Percentiles rank a stretch among this genome's conserved stretches.
These are phyloP conservation scores for Penicillium subrubescens DNA, from an alignment of 495 filamentous ascomycete genomes.

Conservation along the genomic window DNA sequence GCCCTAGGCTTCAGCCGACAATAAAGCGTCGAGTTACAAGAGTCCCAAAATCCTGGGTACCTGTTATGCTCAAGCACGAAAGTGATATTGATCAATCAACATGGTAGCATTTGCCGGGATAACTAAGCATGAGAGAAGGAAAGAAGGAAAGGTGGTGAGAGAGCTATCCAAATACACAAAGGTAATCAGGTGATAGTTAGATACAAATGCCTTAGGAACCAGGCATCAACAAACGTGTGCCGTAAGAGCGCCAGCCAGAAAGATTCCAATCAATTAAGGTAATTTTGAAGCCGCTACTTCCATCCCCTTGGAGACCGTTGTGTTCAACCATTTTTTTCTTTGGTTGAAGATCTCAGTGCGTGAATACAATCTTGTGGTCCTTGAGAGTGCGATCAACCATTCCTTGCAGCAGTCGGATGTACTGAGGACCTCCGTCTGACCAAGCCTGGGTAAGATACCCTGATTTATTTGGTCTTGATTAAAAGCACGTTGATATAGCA, in stretches of 20 bases:
- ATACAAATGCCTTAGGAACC: no score
- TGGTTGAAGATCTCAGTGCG: constrained; percentile 35
- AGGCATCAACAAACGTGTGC: no score
- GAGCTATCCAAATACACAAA: no score
- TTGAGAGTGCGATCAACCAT: constrained; percentile 23
- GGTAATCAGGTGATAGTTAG: no score
- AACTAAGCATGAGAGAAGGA: no score
- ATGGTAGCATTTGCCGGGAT: no score
- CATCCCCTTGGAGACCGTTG: constrained; percentile 15
- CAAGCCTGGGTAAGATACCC: constrained; percentile 1
- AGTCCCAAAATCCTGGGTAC: constrained; percentile 55
- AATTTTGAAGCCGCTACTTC: constrained; percentile 23
- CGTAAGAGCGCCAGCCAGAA: no score
- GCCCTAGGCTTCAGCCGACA: constrained; percentile 23
- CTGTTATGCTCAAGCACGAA: no score
- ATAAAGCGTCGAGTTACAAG: constrained; percentile 31
- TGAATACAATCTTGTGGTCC: constrained; percentile 27
- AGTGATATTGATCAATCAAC: no score
- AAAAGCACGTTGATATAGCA: no score
- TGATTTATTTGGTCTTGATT: constrained; percentile 12
- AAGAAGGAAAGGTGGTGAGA: no score
- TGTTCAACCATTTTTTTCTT: constrained; percentile 36
- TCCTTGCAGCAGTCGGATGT: constrained; percentile 17
- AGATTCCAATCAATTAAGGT: constrained; percentile 53
- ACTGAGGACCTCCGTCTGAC: background rate